Percentiles rank a stretch among this genome's conserved stretches.
phyloP scores from a whole-genome alignment of 768 basidiomycete genomes.

The Botryobasidium botryosum region DNA sequence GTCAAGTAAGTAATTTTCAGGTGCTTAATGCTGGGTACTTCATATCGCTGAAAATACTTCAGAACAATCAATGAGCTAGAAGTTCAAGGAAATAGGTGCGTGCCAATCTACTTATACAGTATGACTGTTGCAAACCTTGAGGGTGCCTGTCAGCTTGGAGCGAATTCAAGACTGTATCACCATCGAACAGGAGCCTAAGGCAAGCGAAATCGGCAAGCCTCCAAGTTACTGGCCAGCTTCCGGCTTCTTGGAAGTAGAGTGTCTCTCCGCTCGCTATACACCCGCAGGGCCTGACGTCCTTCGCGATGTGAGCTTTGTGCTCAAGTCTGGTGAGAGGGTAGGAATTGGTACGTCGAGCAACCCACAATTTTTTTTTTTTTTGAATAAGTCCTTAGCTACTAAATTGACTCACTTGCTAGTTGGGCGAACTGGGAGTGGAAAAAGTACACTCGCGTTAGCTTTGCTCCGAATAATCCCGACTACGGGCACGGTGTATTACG shows the following conservation, averaged over 20 bases:
- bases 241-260: conserved; percentile 33
- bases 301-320: conserved; percentile 40
- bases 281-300: conserved; percentile 40
- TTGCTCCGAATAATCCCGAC: conserved; percentile 41
- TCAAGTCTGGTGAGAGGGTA: conserved; percentile 39
- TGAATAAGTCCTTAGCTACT: neutral
- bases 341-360: conserved; percentile 29
- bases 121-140: too few species aligned
- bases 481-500: conserved; percentile 36
- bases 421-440: conserved; percentile 41
- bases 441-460: conserved; percentile 35
- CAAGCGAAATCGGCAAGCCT: conserved; percentile 27
- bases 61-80: conserved; percentile 30
- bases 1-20: conserved; percentile 13
- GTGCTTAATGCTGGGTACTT: neutral
- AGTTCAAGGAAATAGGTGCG: conserved; percentile 27
- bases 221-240: conserved; percentile 49
- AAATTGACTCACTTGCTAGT: conserved; percentile 19
- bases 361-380: neutral
- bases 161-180: conserved; percentile 36
- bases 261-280: conserved; percentile 34
- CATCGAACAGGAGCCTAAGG: conserved; percentile 37
- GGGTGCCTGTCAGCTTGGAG: conserved; percentile 32
- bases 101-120: neutral
- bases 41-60: neutral